phyloP scores from a whole-genome alignment of 805 yeast genomes.

The Nakazawaea wyomingensis region DNA sequence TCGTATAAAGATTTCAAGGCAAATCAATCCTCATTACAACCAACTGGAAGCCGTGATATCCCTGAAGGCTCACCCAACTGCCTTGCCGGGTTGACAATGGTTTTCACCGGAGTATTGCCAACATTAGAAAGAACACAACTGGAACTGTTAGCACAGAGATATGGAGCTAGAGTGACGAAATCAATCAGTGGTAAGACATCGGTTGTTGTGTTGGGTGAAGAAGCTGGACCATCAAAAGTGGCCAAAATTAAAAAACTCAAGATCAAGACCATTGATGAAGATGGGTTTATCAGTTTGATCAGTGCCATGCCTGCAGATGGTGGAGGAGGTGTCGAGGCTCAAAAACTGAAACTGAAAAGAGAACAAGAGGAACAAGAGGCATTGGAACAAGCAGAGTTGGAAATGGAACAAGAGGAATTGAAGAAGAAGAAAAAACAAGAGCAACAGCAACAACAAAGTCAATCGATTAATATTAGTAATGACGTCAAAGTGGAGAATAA shows the following conservation, averaged over 20 bases:
- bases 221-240: slow-evolving; percentile 96
- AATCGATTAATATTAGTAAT: too few relatives aligned
- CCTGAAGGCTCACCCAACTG: slow-evolving; percentile 88
- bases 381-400: slow-evolving; percentile 44
- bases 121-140: slow-evolving; percentile 70
- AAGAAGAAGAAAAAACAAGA: slow-evolving; percentile 20
- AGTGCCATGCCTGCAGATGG: slow-evolving; percentile 86
- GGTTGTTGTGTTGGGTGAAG: slow-evolving; percentile 86
- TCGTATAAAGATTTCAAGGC: slow-evolving; percentile 57
- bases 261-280: slow-evolving; percentile 81
- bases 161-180: slow-evolving; percentile 89
- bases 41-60: slow-evolving; percentile 39
- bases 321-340: slow-evolving; percentile 78
- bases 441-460: background rate
- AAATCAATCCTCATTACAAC: slow-evolving; percentile 29
- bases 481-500: slow-evolving; percentile 17
- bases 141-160: slow-evolving; percentile 70
- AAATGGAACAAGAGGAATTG: slow-evolving; percentile 34
- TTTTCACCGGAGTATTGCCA: slow-evolving; percentile 88
- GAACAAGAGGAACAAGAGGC: slow-evolving; percentile 61
- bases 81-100: slow-evolving; percentile 81
- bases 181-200: slow-evolving; percentile 83
- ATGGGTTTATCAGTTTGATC: slow-evolving; percentile 74
- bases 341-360: slow-evolving; percentile 62
- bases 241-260: slow-evolving; percentile 67